Evolutionary conservation across 176 grass and related monocot genomes (phyloP).

Genomic region (Juncus inflexus): DNA sequence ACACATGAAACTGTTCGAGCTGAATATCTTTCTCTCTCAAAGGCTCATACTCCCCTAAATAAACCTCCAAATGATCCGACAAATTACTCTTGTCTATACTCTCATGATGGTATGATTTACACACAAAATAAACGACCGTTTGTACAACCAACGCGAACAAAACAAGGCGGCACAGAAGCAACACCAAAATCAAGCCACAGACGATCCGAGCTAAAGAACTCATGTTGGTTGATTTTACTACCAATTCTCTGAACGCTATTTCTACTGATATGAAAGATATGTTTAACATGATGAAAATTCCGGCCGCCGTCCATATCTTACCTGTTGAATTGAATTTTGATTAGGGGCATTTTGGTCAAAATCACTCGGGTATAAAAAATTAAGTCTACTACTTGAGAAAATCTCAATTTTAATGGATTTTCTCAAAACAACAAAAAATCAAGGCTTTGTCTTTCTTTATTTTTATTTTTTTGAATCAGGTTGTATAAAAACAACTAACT

Average conservation of each 20-base stretch:
- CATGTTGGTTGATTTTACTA: slow-evolving; percentile 30
- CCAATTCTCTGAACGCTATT: slow-evolving; percentile 39
- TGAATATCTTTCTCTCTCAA: slow-evolving; percentile 82
- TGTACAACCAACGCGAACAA: slow-evolving; percentile 72
- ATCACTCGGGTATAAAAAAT: no score
- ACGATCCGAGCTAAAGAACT: not conserved
- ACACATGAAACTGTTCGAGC: slow-evolving; percentile 65
- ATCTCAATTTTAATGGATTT: no score
- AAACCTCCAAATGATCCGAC: slow-evolving; percentile 83
- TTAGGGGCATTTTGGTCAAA: no score
- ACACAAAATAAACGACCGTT: slow-evolving; percentile 82
- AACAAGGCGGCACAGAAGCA: slow-evolving; percentile 51
- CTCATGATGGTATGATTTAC: slow-evolving; percentile 90
- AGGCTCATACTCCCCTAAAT: slow-evolving; percentile 80
- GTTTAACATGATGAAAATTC: slow-evolving; percentile 61
- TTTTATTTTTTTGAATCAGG: no score
- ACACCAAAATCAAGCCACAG: slow-evolving; percentile 29
- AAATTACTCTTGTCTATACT: slow-evolving; percentile 83
- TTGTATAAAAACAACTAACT: no score
- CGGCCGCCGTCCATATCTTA: slow-evolving; percentile 29
- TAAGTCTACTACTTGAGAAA: no score
- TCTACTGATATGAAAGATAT: slow-evolving; percentile 55
- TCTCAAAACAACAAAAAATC: no score
- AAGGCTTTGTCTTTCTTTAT: no score
- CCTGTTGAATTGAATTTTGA: slow-evolving; percentile 15